Evolutionary conservation across 2,329 filamentous ascomycete genomes (phyloP), one percentile per base, ranked within the genome.

Genomic region (Calonectria honghensis): DNA sequence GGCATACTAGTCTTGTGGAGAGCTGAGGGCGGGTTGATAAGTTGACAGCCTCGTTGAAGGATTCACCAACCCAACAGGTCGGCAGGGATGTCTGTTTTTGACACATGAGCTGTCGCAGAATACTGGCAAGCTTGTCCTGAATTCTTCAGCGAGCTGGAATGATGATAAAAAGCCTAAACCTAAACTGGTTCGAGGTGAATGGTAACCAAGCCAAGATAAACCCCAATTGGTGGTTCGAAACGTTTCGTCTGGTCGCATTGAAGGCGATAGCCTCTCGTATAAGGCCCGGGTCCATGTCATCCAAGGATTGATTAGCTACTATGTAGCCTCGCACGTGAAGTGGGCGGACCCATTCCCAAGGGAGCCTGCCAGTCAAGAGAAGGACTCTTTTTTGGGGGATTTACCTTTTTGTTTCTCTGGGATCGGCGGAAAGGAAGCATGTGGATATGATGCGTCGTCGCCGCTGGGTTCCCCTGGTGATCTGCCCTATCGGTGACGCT

Each of bases 41-140:
- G 27, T 67, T 68, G 64, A 63, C 18, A 68, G 63, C 35, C 45
- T 64, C 39, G 52, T 59, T 35, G 18, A 48, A 48, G 52, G 51
- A 54, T 41, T 59, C 35, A 27, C 52, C 16, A 50, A 27, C 32
- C 10, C 32, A 13, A 48, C 29, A 35, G 11, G 51, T 6, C 14
- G 61, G 45, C 51, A 68, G 20, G 51, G 50, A 29, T 51, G 14
- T 24, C 13, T n/a, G 29, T 24, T 67, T 50, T 39, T 54, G 51
- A 68, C 52, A 68, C 66, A 59, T 18, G 20, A 41, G 52, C 37
- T 48, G 66, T 59, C 51, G 51, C 66, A 68, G 51, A 68, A 41
- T 37, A 20, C 14, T 50, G 27, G 61, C 24, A 45, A 14, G n/a
- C 20, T 11, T 14, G 20, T 24, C n/a, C 37, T 29, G 35, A 41